These are phyloP conservation scores for Solanum rostratum DNA, from an alignment of 257 asterid species.

Conservation along the genomic window DNA sequence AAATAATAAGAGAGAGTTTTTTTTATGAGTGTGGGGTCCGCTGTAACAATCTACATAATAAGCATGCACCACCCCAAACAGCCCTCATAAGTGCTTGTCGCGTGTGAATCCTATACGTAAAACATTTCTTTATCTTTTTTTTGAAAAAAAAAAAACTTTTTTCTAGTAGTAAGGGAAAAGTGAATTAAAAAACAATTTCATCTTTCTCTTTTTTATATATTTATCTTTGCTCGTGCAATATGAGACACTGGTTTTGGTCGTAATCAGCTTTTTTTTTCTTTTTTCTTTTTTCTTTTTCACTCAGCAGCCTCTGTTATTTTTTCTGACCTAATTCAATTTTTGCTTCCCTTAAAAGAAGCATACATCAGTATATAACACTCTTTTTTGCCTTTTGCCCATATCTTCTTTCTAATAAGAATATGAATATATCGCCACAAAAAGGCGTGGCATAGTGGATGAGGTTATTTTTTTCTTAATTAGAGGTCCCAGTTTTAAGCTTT, in stretches of 20 bases:
- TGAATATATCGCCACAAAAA: no score
- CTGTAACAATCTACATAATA: not conserved
- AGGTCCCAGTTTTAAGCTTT: no score
- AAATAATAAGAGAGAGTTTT: not conserved
- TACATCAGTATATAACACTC: conserved; percentile 6
- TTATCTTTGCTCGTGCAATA: not conserved
- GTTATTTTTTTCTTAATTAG: no score
- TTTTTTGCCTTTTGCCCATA: not conserved
- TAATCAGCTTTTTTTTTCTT: not conserved
- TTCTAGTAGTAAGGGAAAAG: not conserved
- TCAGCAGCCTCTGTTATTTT: conserved; percentile 4
- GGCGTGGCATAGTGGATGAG: no score
- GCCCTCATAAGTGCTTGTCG: conserved; percentile 46
- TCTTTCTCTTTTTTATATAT: not conserved
- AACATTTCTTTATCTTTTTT: not conserved
- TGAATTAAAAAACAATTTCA: not conserved
- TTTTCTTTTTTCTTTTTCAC: not conserved
- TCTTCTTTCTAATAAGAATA: not conserved
- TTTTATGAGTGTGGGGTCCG: not conserved
- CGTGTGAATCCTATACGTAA: conserved; percentile 29
- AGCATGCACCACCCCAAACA: conserved; percentile 4
- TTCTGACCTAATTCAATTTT: conserved; percentile 2
- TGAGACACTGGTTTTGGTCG: not conserved
- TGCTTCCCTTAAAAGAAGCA: conserved; percentile 32
- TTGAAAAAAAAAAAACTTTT: not conserved